These are phyloP conservation scores for Neofusicoccum ribis DNA, from an alignment of 2,329 filamentous ascomycete species.

Conservation along the genomic window DNA sequence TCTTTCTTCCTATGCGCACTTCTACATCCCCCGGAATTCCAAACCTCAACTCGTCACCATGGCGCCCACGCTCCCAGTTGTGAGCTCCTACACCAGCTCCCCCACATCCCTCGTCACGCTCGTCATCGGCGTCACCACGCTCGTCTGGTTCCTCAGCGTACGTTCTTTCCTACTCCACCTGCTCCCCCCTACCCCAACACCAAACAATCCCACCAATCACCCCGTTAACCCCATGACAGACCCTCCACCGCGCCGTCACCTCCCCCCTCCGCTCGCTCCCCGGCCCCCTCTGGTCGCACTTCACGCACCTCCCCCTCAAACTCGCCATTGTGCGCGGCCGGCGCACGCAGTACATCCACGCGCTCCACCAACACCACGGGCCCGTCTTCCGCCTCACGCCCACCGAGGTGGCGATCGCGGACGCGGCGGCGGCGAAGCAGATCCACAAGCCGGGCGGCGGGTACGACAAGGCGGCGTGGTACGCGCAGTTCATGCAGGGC, in stretches of 20 bases:
- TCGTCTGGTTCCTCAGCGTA: background rate
- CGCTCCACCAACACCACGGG: constrained; percentile 13
- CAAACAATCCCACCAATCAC: background rate
- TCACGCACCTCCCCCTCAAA: constrained; percentile 39
- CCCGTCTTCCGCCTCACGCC: constrained; percentile 19
- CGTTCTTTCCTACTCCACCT: background rate
- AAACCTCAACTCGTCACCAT: background rate
- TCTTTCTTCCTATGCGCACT: background rate
- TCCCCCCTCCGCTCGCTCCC: constrained; percentile 31
- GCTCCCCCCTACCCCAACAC: no score
- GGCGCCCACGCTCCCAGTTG: background rate
- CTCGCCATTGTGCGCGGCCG: constrained; percentile 39
- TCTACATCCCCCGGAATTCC: background rate
- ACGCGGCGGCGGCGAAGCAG: constrained; percentile 26
- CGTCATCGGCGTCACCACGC: background rate
- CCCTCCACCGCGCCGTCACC: constrained; percentile 24
- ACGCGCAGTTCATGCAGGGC: background rate
- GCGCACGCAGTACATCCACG: constrained; percentile 41
- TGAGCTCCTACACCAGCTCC: background rate
- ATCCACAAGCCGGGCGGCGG: constrained; percentile 34
- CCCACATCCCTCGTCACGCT: background rate
- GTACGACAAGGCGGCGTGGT: constrained; percentile 20
- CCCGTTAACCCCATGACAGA: background rate
- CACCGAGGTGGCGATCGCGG: constrained; percentile 9
- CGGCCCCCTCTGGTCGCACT: constrained; percentile 34